Evolutionary conservation across 192 early-diverging fungal genomes (phyloP).

Genomic region (Allomyces macrogynus): DNA sequence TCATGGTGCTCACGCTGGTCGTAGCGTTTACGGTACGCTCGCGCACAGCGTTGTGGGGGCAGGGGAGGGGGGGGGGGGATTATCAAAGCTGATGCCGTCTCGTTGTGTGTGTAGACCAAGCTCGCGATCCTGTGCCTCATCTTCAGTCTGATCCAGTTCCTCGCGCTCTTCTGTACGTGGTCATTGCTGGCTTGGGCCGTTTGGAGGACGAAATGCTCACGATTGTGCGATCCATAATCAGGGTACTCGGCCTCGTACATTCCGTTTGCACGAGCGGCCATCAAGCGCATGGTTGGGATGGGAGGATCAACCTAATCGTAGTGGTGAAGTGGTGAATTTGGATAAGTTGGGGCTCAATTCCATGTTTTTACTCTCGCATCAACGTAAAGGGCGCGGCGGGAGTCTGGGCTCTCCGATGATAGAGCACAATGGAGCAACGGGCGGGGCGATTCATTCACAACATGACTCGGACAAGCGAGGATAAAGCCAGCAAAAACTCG

Average conservation of each 20-base stretch:
- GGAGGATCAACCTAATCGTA: slow-evolving; percentile 7
- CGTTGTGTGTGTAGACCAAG: neutral
- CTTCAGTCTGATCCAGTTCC: slow-evolving; percentile 65
- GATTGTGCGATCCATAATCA: slow-evolving; percentile 2
- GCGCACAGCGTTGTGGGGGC: neutral
- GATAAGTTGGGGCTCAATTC: too few species aligned
- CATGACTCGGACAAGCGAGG: too few species aligned
- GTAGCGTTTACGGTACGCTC: slow-evolving; percentile 41
- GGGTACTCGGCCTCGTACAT: slow-evolving; percentile 69
- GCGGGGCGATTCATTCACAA: too few species aligned
- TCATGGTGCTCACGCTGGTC: slow-evolving; percentile 50
- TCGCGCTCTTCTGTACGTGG: slow-evolving; percentile 71
- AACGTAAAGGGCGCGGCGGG: too few species aligned
- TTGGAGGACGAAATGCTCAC: neutral
- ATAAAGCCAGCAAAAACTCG: too few species aligned
- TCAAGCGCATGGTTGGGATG: slow-evolving; percentile 14
- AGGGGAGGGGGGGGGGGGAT: neutral
- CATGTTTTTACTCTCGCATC: too few species aligned
- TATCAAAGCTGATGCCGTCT: too few species aligned
- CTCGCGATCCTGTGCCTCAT: slow-evolving; percentile 53
- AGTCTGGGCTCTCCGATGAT: too few species aligned
- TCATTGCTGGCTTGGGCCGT: slow-evolving; percentile 7
- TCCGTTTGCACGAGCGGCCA: slow-evolving; percentile 56
- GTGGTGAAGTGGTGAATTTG: too few species aligned
- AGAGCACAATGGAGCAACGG: too few species aligned